These are phyloP conservation scores for Globisporangium cystogenes DNA, from an alignment of 352 stramenopile genomes.

Conservation along the genomic window DNA sequence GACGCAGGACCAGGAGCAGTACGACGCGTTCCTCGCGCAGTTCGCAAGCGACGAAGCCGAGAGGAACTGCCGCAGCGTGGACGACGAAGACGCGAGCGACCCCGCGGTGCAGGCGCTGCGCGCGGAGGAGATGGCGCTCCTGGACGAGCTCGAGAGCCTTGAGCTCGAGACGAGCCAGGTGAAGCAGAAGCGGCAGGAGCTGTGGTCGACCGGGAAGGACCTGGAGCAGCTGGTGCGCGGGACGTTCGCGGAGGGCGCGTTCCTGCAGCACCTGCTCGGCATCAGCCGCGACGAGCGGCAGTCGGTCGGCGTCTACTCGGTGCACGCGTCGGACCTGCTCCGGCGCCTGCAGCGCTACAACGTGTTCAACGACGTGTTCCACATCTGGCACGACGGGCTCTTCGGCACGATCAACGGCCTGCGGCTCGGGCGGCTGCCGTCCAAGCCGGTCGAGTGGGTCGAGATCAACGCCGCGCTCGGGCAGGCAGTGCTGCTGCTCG, in stretches of 20 bases:
- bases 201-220: slow-evolving; percentile 71
- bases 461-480: slow-evolving; percentile 89
- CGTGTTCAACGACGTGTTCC: slow-evolving; percentile 89
- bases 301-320: slow-evolving; percentile 66
- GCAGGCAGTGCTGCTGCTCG: slow-evolving; percentile 77
- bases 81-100: slow-evolving; percentile 27
- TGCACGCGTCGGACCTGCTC: slow-evolving; percentile 79
- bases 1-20: slow-evolving; percentile 43
- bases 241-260: slow-evolving; percentile 68
- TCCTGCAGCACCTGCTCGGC: slow-evolving; percentile 69
- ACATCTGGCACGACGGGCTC: slow-evolving; percentile 88
- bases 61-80: slow-evolving; percentile 28
- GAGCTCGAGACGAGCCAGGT: slow-evolving; percentile 55
- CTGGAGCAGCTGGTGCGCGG: slow-evolving; percentile 66
- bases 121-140: slow-evolving; percentile 53
- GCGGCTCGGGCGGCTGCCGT: slow-evolving; percentile 73
- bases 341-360: slow-evolving; percentile 80
- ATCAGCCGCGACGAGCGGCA: slow-evolving; percentile 72
- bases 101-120: slow-evolving; percentile 46
- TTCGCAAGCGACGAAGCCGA: slow-evolving; percentile 35
- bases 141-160: slow-evolving; percentile 46
- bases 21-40: slow-evolving; percentile 47
- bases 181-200: slow-evolving; percentile 44
- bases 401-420: slow-evolving; percentile 90
- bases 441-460: slow-evolving; percentile 82